These are phyloP conservation scores for Kluyveromyces aestuarii DNA, from an alignment of 805 yeast genomes.

Conservation along the genomic window DNA sequence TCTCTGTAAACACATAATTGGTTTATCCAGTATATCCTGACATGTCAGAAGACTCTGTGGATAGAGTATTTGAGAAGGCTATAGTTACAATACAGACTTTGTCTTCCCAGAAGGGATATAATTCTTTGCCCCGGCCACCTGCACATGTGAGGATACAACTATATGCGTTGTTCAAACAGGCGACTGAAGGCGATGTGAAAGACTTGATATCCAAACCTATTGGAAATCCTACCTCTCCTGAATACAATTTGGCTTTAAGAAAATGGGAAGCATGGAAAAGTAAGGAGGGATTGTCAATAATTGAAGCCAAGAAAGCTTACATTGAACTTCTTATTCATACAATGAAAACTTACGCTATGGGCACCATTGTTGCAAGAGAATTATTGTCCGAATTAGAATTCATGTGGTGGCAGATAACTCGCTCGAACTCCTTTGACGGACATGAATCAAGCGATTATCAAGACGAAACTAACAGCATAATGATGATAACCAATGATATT, in stretches of 20 bases:
- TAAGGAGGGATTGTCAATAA: slow-evolving; percentile 56
- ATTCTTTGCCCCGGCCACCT: slow-evolving; percentile 68
- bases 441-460: not conserved
- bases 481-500: slow-evolving; percentile 5
- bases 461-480: slow-evolving; percentile 6
- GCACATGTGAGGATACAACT: slow-evolving; percentile 56
- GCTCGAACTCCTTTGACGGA: slow-evolving; percentile 2
- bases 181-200: slow-evolving; percentile 77
- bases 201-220: slow-evolving; percentile 58
- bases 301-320: slow-evolving; percentile 68
- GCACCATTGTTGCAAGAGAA: slow-evolving; percentile 57
- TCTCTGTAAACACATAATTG: not conserved
- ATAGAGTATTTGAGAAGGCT: slow-evolving; percentile 75
- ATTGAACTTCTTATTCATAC: slow-evolving; percentile 62
- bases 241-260: slow-evolving; percentile 57
- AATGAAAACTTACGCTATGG: slow-evolving; percentile 60
- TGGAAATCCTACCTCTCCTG: slow-evolving; percentile 39
- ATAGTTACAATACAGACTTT: slow-evolving; percentile 69
- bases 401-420: slow-evolving; percentile 60
- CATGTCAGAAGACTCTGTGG: slow-evolving; percentile 26
- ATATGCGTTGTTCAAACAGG: slow-evolving; percentile 81
- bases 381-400: slow-evolving; percentile 58
- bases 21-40: not conserved
- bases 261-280: slow-evolving; percentile 85
- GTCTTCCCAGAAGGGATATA: slow-evolving; percentile 53